A percentile compares a stretch with the other conserved stretches of the same genome.
Evolutionary conservation across 345 rosid species (phyloP).

Genomic region (Syzygium jambos): DNA sequence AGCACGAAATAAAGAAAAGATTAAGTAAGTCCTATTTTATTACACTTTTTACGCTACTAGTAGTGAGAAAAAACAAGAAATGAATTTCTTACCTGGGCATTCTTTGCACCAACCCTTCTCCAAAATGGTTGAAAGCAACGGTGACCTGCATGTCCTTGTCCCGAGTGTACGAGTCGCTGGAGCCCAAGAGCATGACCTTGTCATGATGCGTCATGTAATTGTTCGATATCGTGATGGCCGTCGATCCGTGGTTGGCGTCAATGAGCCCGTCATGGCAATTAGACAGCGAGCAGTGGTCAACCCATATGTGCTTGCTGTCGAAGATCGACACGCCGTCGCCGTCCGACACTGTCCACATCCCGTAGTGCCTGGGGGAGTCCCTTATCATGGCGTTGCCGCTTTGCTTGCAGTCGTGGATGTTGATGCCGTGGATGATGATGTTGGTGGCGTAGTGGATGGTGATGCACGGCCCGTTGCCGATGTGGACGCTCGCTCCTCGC

Average conservation of each 20-base stretch:
- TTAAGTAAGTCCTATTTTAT: neutral
- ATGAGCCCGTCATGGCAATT: slow-evolving; percentile 69
- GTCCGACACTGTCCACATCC: slow-evolving; percentile 45
- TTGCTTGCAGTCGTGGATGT: slow-evolving; percentile 68
- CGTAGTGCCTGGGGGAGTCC: slow-evolving; percentile 51
- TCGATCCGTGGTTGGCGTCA: slow-evolving; percentile 74
- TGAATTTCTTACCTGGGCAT: slow-evolving; percentile 52
- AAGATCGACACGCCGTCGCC: slow-evolving; percentile 63
- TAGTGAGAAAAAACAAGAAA: neutral
- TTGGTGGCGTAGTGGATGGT: slow-evolving; percentile 53
- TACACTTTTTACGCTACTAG: neutral
- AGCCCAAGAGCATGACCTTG: slow-evolving; percentile 78
- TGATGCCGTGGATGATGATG: slow-evolving; percentile 62
- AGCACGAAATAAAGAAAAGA: neutral
- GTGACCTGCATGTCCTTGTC: slow-evolving; percentile 79
- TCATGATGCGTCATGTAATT: slow-evolving; percentile 78
- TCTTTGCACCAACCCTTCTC: slow-evolving; percentile 82
- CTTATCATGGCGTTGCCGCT: slow-evolving; percentile 33
- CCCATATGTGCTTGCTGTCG: slow-evolving; percentile 48
- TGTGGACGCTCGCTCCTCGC: slow-evolving; percentile 73
- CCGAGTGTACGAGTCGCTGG: slow-evolving; percentile 50
- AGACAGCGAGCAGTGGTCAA: slow-evolving; percentile 74
- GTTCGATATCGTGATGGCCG: slow-evolving; percentile 75
- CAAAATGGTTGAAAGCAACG: slow-evolving; percentile 77
- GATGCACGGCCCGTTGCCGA: slow-evolving; percentile 64